Base-by-base conservation (phyloP, 768 basidiomycete species). In the Lactarius deliciosus region DNA sequence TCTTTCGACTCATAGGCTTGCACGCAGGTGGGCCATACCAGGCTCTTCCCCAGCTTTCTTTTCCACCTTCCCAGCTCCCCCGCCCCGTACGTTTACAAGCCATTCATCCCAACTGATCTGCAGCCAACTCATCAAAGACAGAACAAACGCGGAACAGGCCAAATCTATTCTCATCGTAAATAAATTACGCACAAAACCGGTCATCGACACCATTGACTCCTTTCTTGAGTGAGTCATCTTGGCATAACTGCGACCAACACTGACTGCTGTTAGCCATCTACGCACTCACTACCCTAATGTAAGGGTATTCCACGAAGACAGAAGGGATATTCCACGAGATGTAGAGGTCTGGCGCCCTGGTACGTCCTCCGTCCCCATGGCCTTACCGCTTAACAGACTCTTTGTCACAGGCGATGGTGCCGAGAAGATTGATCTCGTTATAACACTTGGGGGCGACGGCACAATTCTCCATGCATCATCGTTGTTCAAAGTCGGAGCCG, bases 381-480 rank as follows among this genome's bases (percentile, higher is more conserved):
- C 11, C 34, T 9, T 5, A 13, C 36, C 16, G 2, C 10, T 45
- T 13, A 18, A 28, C 41, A 34, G 25, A 18, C 20, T 38, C 53
- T 36, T 43, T 41, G 50, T 53, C 22, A 53, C 54, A 71, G 62
- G 71, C 80, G 82, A 82, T 56, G 81, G 79, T 54, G 79, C 87
- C 4, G 80, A 86, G 69, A 83, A 82, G 63, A 91, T 96, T 65
- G 91, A 94, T 74, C 80, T 98, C 10, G 89, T 97, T 22, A 86
- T 97, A 32, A 96, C 96, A 0, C 78, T 98, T 1, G 96, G 96
- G 55, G 96, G 96, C 40, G 96, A 98, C 74, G 96, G 96, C 10
- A 97, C 96, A 6, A 95, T 97, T 58, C 82, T 98, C 1, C 94
- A 96, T 74, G 92, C 94, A 0, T 95, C 95, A 1, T 93, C 93